Percentiles rank a stretch among this genome's conserved stretches.
Conservation (phyloP, 2,329 filamentous ascomycete genomes). For the Aspergillus intermedius region DNA sequence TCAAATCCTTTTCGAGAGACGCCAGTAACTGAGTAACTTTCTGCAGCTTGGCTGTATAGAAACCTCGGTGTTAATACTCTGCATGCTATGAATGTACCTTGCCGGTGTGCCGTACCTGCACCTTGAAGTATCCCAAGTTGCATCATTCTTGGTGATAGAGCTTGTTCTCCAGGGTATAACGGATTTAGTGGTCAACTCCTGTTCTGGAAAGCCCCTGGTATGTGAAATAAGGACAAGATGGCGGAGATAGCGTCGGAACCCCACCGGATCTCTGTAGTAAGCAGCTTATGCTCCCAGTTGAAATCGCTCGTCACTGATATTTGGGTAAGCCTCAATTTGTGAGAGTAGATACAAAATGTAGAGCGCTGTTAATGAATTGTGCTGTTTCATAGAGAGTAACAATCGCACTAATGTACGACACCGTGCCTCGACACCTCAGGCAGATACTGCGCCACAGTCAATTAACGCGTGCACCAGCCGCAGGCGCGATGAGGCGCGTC, state of each 20-base stretch:
- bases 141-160: conserved; percentile 10
- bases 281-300: not conserved
- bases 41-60: conserved; percentile 56
- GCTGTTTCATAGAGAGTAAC: too few relatives aligned
- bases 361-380: too few relatives aligned
- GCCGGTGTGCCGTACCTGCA: conserved; percentile 15
- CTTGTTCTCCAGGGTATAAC: not conserved
- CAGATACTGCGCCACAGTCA: conserved; percentile 18
- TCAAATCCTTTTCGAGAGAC: conserved; percentile 56
- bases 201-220: too few relatives aligned
- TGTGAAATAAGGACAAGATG: not conserved
- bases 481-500: conserved; percentile 16
- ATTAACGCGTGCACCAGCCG: conserved; percentile 30
- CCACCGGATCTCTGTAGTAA: conserved; percentile 8
- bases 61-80: not conserved
- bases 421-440: conserved; percentile 15
- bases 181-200: not conserved
- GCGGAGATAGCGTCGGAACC: conserved; percentile 5
- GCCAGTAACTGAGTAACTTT: conserved; percentile 61
- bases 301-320: too few relatives aligned
- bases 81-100: not conserved
- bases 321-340: too few relatives aligned
- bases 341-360: too few relatives aligned
- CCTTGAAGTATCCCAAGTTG: conserved; percentile 18
- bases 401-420: too few relatives aligned